phyloP scores from a whole-genome alignment of 306 rosid species.

The Malus asiatica region DNA sequence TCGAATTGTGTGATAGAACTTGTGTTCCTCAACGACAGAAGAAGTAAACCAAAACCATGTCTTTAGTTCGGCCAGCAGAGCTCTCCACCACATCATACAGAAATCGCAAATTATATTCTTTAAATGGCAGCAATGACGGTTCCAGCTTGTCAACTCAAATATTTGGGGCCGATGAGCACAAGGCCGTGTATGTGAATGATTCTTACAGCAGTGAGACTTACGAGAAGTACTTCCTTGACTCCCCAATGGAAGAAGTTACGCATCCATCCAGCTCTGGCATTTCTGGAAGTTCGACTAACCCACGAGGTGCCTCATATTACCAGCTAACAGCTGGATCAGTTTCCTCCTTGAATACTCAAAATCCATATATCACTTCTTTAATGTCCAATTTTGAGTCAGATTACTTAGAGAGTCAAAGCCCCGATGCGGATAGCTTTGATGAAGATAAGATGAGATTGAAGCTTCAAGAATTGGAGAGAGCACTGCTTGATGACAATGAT shows the following conservation, averaged over 20 bases:
- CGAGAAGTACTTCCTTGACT: conserved; percentile 73
- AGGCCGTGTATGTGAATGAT: conserved; percentile 41
- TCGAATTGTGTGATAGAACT: conserved; percentile 17
- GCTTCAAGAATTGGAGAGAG: conserved; percentile 84
- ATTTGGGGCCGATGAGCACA: conserved; percentile 39
- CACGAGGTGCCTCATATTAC: conserved; percentile 31
- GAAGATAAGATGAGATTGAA: conserved; percentile 58
- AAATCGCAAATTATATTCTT: conserved; percentile 60
- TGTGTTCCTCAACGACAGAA: conserved; percentile 18
- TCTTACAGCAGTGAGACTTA: conserved; percentile 58
- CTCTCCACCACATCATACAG: conserved; percentile 42
- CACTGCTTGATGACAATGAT: conserved; percentile 64
- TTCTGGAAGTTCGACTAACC: conserved; percentile 47
- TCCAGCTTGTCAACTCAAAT: conserved; percentile 45
- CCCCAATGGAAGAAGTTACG: conserved; percentile 50
- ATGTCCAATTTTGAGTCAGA: conserved; percentile 37
- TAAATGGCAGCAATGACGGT: conserved; percentile 47
- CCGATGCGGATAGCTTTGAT: conserved; percentile 37
- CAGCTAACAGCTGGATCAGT: conserved; percentile 29
- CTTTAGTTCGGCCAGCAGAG: conserved; percentile 59
- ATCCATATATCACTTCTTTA: conserved; percentile 30
- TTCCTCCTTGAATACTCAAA: conserved; percentile 28
- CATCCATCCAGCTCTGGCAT: conserved; percentile 47
- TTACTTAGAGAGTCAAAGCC: conserved; percentile 51
- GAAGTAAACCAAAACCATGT: conserved; percentile 38